These are phyloP conservation scores for Plantago major DNA, from an alignment of 257 asterid species.

Conservation along the genomic window DNA sequence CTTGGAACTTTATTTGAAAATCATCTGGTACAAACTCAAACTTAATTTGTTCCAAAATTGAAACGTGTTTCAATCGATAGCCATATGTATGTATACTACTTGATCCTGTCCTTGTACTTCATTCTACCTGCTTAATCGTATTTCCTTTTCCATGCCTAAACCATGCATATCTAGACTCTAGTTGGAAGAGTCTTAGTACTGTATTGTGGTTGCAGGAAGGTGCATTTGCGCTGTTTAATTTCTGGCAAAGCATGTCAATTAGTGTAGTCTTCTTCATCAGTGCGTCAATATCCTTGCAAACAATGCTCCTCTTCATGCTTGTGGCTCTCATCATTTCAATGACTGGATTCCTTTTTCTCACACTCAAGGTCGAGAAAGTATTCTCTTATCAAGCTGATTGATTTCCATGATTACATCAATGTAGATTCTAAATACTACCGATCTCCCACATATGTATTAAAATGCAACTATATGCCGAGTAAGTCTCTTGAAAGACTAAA, in stretches of 20 bases:
- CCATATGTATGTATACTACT: too few relatives aligned
- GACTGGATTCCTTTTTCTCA: slow-evolving; percentile 56
- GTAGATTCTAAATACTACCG: too few relatives aligned
- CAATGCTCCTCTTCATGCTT: slow-evolving; percentile 55
- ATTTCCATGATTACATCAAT: not conserved
- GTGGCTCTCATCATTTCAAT: slow-evolving; percentile 51
- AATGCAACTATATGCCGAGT: too few relatives aligned
- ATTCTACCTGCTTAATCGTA: too few relatives aligned
- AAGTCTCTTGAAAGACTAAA: too few relatives aligned
- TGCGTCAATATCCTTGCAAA: slow-evolving; percentile 56
- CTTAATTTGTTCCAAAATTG: not conserved
- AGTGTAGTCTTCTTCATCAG: slow-evolving; percentile 69
- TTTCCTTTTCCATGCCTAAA: too few relatives aligned
- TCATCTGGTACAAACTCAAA: slow-evolving; percentile 55
- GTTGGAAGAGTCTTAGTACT: too few relatives aligned
- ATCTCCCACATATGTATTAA: too few relatives aligned
- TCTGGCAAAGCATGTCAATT: slow-evolving; percentile 85
- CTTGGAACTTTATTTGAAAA: slow-evolving; percentile 83
- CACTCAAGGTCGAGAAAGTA: slow-evolving; percentile 61
- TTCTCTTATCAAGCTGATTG: slow-evolving; percentile 31
- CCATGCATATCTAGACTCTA: too few relatives aligned
- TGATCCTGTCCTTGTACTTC: too few relatives aligned
- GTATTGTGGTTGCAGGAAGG: slow-evolving; percentile 63
- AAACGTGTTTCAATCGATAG: too few relatives aligned
- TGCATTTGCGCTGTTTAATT: slow-evolving; percentile 95